Base-by-base conservation (phyloP, 2,329 filamentous ascomycete genomes). In the Exophiala sideris region DNA sequence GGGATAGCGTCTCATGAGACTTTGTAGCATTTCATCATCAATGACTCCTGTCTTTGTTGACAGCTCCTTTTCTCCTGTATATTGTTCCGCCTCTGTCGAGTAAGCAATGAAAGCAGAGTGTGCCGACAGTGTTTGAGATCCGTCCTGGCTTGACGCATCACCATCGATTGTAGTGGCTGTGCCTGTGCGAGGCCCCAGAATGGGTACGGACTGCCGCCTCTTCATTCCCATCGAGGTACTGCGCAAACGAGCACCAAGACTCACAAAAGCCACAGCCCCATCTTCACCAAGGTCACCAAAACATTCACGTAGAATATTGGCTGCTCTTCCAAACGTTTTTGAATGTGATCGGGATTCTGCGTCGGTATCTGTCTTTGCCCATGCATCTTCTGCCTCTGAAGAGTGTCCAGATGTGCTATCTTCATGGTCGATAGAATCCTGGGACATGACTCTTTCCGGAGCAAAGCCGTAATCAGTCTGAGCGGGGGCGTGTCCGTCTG, bases 251-350 rank as follows among this genome's bases (percentile, higher is more conserved):
- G 59, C 32, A 53, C 39, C 57, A 1, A 65, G 69, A 56, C 75
- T 73, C 14, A 76, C 54, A 50, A 75, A 75, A 2, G 73, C 64
- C 10, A 79, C 75, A 2, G 76, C 77, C n/a, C 78, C 76, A 3
- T 76, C 73, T 7, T 68, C 67, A 16, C 65, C 67, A 5, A 78
- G 46, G 18, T 51, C 41, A 36, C 73, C 72, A 8, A 80, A 65
- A n/a, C 76, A 75, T 52, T 79, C 71, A 1, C 73, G 71, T 3
- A 81, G 66, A 0, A 80, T 59, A 29, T 74, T 71, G 0, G 77
- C 76, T 1, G 79, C 79, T 18, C 77, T 70, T 10, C 68, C 65
- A 50, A 80, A 79, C 2, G 74, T 74, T 56, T 73, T 71, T 1
- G 68, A 62, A 54, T 73, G 71, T 2, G 70, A 70, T 52, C 65